Evolutionary conservation across 176 grass and related monocot genomes (phyloP), one percentile per base, ranked within the genome.

Genomic region (Typha latifolia): DNA sequence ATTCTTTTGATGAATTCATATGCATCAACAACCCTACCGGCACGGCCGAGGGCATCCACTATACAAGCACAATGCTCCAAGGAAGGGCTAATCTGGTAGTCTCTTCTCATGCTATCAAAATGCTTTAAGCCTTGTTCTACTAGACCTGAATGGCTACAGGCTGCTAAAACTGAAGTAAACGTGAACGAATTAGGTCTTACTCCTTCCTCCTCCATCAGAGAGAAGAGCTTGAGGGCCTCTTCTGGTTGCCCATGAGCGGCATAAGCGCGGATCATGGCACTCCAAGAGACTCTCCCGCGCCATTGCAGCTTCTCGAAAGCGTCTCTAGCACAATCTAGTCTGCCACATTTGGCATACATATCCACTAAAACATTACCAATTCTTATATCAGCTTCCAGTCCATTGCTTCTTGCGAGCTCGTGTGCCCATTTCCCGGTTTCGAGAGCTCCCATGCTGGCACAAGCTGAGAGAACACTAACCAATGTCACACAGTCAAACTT

Each of bases 11-110:
- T 85, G 69, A 91, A 72, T 26, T 84, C 74, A 56, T 88, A 88
- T 14, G 87, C 91, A 59, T 88, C 87, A 0, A 73, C 65, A 74
- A 96, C 62, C 66, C 85, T 78, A 32, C 80, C 80, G 19, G 79
- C 68, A 14, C 92, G 85, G 0, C 87, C 91, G n/a, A 96, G 76
- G 79, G 91, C 75, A 72, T 84, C 74, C 12, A 91, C 85, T 51
- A 91, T 78, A 64, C 88, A 96, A 62, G 92, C 75, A 11, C 80
- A 96, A 57, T 96, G 85, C 75, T 86, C 88, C 32, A 91, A 66
- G 11, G 72, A 84, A 0, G 82, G 92, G 0, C 62, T 55, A 16
- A 86, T 74, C 14, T 51, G 70, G 57, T 82, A 80, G 12, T 84
- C 66, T 4, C 18, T 73, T 47, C 71, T 48, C 48, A 96, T 91